Evolutionary conservation across 371 early-diverging fungal species (phyloP).

Genomic region (Homolaphlyctis polyrhiza): DNA sequence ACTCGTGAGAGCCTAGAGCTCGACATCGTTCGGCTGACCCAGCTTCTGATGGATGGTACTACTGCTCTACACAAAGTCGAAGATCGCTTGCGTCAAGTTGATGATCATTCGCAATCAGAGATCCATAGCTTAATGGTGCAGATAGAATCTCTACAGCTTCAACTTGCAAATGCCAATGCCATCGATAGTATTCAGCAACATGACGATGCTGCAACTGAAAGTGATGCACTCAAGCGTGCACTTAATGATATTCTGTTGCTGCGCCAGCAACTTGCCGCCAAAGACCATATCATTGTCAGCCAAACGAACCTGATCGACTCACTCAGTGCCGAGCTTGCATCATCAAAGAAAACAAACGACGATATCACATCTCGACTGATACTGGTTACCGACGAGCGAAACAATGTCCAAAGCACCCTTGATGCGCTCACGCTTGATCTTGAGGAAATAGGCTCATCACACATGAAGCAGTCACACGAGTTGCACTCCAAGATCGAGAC

Average conservation of each 20-base stretch:
- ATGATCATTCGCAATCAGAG: not conserved
- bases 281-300: not conserved
- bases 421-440: not conserved
- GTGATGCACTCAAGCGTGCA: not conserved
- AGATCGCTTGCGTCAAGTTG: not conserved
- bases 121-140: slow-evolving; percentile 9
- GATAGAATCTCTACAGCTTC: not conserved
- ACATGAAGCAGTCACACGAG: not conserved
- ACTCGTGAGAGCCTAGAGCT: not conserved
- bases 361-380: not conserved
- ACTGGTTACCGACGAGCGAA: not conserved
- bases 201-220: no score
- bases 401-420: not conserved
- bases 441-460: not conserved
- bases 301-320: not conserved
- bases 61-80: not conserved
- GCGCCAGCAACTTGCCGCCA: not conserved
- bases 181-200: no score
- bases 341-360: not conserved
- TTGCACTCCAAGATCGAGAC: not conserved
- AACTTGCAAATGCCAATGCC: not conserved
- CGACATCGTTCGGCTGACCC: not conserved
- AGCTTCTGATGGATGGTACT: not conserved
- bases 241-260: not conserved
- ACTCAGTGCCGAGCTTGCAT: not conserved